These are phyloP conservation scores for Gossypium schwendimanii DNA, from an alignment of 441 rosid genomes.

Conservation along the genomic window DNA sequence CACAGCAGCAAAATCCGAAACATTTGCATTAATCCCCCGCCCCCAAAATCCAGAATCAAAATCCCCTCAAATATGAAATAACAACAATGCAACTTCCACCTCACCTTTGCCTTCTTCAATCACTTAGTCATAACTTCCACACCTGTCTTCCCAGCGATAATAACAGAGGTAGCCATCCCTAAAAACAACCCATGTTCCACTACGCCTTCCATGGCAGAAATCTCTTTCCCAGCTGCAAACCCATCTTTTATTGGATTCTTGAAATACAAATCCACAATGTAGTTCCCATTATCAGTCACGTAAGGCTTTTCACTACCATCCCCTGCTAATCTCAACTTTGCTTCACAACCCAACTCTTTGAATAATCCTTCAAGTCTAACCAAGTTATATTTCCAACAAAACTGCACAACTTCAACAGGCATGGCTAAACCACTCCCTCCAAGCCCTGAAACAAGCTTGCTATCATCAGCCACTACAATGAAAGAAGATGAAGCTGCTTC, in stretches of 20 bases:
- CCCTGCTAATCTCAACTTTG: slow-evolving; percentile 42
- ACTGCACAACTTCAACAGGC: slow-evolving; percentile 88
- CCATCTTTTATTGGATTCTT: slow-evolving; percentile 62
- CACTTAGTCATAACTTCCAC: slow-evolving; percentile 70
- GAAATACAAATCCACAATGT: slow-evolving; percentile 81
- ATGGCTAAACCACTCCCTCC: slow-evolving; percentile 88
- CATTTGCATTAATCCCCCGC: background rate
- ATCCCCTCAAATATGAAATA: slow-evolving; percentile 4
- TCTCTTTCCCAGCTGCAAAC: slow-evolving; percentile 61
- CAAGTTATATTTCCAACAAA: slow-evolving; percentile 76
- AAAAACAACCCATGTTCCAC: slow-evolving; percentile 88
- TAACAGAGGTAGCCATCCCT: slow-evolving; percentile 80
- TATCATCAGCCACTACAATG: slow-evolving; percentile 83
- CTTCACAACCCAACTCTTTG: slow-evolving; percentile 52
- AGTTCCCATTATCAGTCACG: slow-evolving; percentile 77
- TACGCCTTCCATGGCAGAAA: slow-evolving; percentile 63
- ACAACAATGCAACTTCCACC: slow-evolving; percentile 5
- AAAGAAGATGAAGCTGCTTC: slow-evolving; percentile 72
- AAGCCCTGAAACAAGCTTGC: slow-evolving; percentile 60
- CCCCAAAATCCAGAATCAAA: background rate
- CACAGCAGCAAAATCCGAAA: background rate
- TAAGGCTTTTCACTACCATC: slow-evolving; percentile 56
- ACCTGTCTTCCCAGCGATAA: slow-evolving; percentile 70
- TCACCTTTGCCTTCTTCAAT: slow-evolving; percentile 7
- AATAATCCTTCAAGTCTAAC: slow-evolving; percentile 59